Percentiles rank a stretch among this genome's conserved stretches.
phyloP scores from a whole-genome alignment of 2,329 filamentous ascomycete species.

The Neopestalotiopsis sp. region DNA sequence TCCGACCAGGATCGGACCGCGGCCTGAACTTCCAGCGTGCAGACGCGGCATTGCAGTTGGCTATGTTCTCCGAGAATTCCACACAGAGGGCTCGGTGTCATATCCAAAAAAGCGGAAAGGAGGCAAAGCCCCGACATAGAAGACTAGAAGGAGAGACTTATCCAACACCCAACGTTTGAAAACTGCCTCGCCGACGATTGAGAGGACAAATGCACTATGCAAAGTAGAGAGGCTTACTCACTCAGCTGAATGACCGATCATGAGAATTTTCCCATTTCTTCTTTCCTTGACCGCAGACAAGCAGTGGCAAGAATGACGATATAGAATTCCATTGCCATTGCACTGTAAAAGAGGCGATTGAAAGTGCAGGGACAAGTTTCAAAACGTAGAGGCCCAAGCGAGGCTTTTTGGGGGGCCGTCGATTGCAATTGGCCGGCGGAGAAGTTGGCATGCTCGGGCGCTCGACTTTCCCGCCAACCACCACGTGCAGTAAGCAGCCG shows the following conservation, averaged over 20 bases:
- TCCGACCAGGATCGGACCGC: slow-evolving; percentile 6
- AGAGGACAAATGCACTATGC: background rate
- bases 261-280: background rate
- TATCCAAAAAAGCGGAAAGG: background rate
- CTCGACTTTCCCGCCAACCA: slow-evolving; percentile 7
- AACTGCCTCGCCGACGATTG: background rate
- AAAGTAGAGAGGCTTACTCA: background rate
- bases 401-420: background rate
- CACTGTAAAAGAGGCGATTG: background rate
- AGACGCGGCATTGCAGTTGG: slow-evolving; percentile 2
- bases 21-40: slow-evolving; percentile 9
- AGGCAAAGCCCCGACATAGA: background rate
- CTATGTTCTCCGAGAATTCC: slow-evolving; percentile 8
- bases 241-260: background rate
- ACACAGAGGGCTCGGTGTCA: background rate
- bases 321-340: background rate
- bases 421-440: background rate
- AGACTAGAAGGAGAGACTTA: background rate
- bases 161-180: slow-evolving; percentile 3
- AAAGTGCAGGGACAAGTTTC: slow-evolving; percentile 1
- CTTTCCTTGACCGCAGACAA: background rate
- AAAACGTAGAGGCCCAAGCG: slow-evolving; percentile 3
- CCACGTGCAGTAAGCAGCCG: background rate
- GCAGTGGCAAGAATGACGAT: background rate
- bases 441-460: background rate